These are phyloP conservation scores for Puccinia brachypodii DNA, from an alignment of 1,284 basidiomycete genomes.

Conservation along the genomic window DNA sequence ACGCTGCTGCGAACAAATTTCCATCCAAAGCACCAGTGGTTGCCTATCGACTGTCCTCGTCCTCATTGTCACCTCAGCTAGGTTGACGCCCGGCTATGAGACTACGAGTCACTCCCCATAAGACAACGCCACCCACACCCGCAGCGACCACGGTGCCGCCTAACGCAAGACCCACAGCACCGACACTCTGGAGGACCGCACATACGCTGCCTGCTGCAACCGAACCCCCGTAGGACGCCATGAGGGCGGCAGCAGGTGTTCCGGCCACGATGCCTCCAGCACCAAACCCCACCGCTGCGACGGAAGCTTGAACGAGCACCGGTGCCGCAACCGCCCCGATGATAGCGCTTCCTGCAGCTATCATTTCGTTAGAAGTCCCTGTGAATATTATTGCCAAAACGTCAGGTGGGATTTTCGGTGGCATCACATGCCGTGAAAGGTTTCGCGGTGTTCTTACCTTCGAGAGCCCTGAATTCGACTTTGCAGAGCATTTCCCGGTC, in stretches of 20 bases:
- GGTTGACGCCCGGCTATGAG: neutral
- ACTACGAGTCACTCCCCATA: neutral
- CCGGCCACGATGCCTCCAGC: neutral
- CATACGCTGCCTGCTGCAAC: neutral
- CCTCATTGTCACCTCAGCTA: neutral
- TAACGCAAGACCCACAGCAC: neutral
- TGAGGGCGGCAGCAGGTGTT: neutral
- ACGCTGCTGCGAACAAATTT: too few species aligned
- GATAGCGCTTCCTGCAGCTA: neutral
- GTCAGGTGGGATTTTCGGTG: neutral
- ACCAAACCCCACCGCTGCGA: neutral
- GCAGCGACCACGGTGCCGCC: neutral
- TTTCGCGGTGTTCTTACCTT: neutral
- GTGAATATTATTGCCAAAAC: neutral
- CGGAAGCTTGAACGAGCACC: neutral
- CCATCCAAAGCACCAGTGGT: too few species aligned
- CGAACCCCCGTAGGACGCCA: neutral
- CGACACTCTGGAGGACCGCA: neutral
- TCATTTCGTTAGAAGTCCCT: neutral
- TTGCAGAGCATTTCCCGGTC: neutral
- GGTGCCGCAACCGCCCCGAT: neutral
- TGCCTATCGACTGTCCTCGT: too few species aligned
- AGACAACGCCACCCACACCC: neutral
- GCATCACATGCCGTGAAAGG: neutral
- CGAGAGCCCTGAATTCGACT: neutral